Evolutionary conservation across 495 filamentous ascomycete genomes (phyloP).

Genomic region (Penicillium lagena): DNA sequence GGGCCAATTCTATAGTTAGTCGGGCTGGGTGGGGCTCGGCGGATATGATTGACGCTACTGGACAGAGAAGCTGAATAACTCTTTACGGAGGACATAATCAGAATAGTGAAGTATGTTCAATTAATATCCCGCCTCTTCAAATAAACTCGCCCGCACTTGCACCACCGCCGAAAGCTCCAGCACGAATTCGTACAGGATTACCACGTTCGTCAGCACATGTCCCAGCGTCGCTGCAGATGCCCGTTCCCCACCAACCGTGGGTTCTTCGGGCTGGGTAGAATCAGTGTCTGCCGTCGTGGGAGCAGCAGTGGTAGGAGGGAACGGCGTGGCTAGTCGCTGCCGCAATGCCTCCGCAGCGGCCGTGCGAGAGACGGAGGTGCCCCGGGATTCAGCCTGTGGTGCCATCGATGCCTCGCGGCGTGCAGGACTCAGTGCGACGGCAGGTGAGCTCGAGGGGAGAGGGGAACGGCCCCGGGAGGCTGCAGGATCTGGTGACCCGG

Average conservation of each 20-base stretch:
- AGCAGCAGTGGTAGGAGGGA: slow-evolving; percentile 14
- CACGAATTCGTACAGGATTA: slow-evolving; percentile 67
- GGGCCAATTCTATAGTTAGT: too few relatives aligned
- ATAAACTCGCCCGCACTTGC: slow-evolving; percentile 77
- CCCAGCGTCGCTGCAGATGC: slow-evolving; percentile 54
- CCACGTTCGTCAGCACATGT: slow-evolving; percentile 71
- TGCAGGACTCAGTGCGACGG: slow-evolving; percentile 10
- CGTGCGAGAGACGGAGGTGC: slow-evolving; percentile 20
- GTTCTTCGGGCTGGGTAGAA: slow-evolving; percentile 17
- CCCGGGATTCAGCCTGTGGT: slow-evolving; percentile 21
- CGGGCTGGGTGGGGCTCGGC: too few relatives aligned
- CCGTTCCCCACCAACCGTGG: neutral
- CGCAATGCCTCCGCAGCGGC: slow-evolving; percentile 29
- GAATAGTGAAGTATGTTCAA: too few relatives aligned
- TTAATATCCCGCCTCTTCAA: slow-evolving; percentile 70
- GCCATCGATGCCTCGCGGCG: slow-evolving; percentile 12
- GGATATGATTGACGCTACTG: too few relatives aligned
- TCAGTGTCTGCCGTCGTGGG: too few relatives aligned
- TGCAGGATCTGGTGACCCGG: slow-evolving; percentile 54
- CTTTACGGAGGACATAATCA: too few relatives aligned
- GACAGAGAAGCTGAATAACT: too few relatives aligned
- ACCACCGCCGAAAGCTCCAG: slow-evolving; percentile 83
- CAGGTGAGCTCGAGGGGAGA: slow-evolving; percentile 4
- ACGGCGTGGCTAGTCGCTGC: slow-evolving; percentile 31
- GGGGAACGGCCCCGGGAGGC: slow-evolving; percentile 17